Evolutionary conservation across 352 stramenopile species (phyloP).

Genomic region (Pythium myriotylum): DNA sequence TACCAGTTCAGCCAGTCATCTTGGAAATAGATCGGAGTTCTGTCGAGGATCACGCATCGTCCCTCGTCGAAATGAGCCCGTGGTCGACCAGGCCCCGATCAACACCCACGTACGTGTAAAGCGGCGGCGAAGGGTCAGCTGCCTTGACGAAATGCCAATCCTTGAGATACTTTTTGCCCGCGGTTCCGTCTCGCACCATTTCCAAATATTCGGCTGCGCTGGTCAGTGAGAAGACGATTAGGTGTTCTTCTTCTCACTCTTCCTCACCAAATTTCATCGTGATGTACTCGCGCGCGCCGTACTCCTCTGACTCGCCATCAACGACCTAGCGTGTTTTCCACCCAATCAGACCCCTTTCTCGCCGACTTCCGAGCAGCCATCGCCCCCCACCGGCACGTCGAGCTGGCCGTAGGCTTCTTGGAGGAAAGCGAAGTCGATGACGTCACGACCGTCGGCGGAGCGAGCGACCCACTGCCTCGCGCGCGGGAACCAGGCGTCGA

Average conservation of each 20-base stretch:
- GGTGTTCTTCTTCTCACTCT: too few relatives aligned
- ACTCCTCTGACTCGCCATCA: conserved; percentile 59
- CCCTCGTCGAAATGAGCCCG: conserved; percentile 20
- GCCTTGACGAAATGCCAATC: conserved; percentile 85
- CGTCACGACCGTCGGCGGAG: conserved; percentile 2
- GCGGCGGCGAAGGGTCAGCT: conserved; percentile 37
- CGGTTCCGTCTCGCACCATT: conserved; percentile 43
- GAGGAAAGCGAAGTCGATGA: conserved; percentile 51
- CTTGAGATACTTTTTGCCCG: conserved; percentile 78
- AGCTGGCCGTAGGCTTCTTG: conserved; percentile 48
- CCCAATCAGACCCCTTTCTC: too few relatives aligned
- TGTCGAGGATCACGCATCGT: conserved; percentile 35
- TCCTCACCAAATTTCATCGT: conserved; percentile 65
- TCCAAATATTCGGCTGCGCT: conserved; percentile 65
- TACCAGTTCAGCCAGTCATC: conserved; percentile 94
- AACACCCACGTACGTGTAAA: conserved; percentile 56
- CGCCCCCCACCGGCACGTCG: conserved; percentile 57
- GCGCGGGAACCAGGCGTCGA: conserved; percentile 38
- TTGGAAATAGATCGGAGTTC: conserved; percentile 83
- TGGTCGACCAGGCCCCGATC: not conserved
- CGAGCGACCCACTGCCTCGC: conserved; percentile 14
- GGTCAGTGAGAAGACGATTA: not conserved
- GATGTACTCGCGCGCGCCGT: conserved; percentile 55
- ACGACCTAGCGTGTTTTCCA: conserved; percentile 34
- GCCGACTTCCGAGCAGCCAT: too few relatives aligned